A percentile compares a stretch with the other conserved stretches of the same genome.
Conservation (phyloP, 2,329 filamentous ascomycete genomes). For the Sclerotinia subarctica region DNA sequence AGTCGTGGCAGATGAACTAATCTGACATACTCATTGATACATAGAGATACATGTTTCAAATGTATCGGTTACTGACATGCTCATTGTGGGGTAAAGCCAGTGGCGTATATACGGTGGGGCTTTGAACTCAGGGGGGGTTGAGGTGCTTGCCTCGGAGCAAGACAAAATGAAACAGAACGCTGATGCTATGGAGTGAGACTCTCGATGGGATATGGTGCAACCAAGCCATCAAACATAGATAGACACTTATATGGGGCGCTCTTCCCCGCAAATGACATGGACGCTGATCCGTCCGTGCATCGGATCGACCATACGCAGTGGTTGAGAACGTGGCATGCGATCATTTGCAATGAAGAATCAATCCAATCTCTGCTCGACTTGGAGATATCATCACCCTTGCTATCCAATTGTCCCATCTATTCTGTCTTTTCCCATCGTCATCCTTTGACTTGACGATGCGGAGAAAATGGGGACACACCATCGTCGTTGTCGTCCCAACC, state of each 20-base stretch:
- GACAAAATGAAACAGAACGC: slow-evolving; percentile 7
- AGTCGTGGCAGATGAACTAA: slow-evolving; percentile 3
- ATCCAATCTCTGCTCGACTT: background rate
- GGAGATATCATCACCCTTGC: background rate
- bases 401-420: slow-evolving; percentile 1
- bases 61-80: slow-evolving; percentile 11
- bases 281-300: slow-evolving; percentile 10
- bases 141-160: background rate
- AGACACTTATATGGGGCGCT: background rate
- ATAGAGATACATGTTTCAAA: slow-evolving; percentile 1
- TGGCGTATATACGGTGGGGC: slow-evolving; percentile 9
- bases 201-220: background rate
- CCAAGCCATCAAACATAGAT: slow-evolving; percentile 15
- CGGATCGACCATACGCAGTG: slow-evolving; percentile 1
- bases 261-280: slow-evolving; percentile 17
- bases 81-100: slow-evolving; percentile 14
- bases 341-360: slow-evolving; percentile 15
- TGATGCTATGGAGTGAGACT: background rate
- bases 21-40: background rate
- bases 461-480: slow-evolving; percentile 2
- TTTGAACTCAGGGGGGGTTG: background rate
- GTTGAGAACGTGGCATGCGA: slow-evolving; percentile 16
- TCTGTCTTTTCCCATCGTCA: background rate
- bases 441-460: background rate
- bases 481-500: slow-evolving; percentile 10